phyloP scores from a whole-genome alignment of 2,329 filamentous ascomycete genomes.

The Hypocreales sp. region DNA sequence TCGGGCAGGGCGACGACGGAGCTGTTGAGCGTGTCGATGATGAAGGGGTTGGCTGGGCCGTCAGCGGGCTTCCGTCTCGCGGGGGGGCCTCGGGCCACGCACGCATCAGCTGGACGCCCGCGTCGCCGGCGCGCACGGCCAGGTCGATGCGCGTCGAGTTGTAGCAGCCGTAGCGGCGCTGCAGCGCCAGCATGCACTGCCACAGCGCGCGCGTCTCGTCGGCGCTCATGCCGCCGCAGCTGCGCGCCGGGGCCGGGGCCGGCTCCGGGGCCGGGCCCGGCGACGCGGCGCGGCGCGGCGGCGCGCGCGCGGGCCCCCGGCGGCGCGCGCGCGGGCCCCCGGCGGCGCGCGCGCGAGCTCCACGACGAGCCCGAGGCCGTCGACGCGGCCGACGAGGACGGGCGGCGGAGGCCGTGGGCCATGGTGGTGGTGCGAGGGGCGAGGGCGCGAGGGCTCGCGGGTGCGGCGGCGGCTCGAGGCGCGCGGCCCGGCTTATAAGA shows the following conservation, averaged over 20 bases:
- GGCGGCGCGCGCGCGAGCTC: slow-evolving; percentile 3
- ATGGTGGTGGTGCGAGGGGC: too few relatives aligned
- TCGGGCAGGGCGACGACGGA: slow-evolving; percentile 20
- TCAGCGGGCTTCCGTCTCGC: neutral
- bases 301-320: slow-evolving; percentile 15
- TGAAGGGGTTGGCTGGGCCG: slow-evolving; percentile 19
- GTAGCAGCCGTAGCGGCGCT: slow-evolving; percentile 30
- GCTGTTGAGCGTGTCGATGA: slow-evolving; percentile 23
- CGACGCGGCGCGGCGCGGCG: slow-evolving; percentile 23
- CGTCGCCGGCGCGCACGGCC: slow-evolving; percentile 24
- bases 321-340: slow-evolving; percentile 12
- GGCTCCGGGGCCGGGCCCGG: too few relatives aligned
- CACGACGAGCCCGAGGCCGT: neutral
- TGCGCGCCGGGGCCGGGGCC: slow-evolving; percentile 12
- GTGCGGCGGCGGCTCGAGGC: too few relatives aligned
- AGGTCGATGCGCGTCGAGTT: slow-evolving; percentile 32
- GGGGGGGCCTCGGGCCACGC: slow-evolving; percentile 9
- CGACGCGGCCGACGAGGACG: neutral
- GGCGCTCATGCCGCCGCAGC: slow-evolving; percentile 14
- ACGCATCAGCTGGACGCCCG: slow-evolving; percentile 27
- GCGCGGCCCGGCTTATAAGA: too few relatives aligned
- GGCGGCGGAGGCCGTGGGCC: too few relatives aligned
- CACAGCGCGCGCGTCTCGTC: slow-evolving; percentile 27
- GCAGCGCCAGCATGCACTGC: slow-evolving; percentile 32
- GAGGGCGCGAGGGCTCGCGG: too few relatives aligned